Evolutionary conservation across 2,329 filamentous ascomycete species (phyloP), one percentile per base, ranked within the genome.

Genomic region (Pseudopyricularia cyperi): DNA sequence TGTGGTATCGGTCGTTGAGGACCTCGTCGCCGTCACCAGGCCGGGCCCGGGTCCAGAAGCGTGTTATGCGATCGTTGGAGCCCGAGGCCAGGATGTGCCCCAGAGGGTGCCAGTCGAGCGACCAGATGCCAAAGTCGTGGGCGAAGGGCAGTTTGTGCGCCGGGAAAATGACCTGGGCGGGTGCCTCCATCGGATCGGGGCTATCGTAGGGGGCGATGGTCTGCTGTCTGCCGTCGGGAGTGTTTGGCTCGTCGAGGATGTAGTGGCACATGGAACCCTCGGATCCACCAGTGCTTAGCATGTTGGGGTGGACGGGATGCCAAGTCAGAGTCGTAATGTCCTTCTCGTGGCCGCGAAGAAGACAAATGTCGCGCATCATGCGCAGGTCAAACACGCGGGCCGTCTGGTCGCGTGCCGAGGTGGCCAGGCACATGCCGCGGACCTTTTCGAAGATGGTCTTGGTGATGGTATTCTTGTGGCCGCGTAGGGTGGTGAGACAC

Each of bases 281-380:
- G 58, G 87, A 83, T 52, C 90, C 89, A 54, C 90, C 93, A 0
- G 91, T 96, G 52, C 87, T 93, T 33, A 98, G 79, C 42, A 98
- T 74, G 53, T 88, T 89, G 52, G 87, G 80, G 65, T 97, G 93
- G 51, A 95, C 80, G 1, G 93, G 93, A 67, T 98, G 93, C 89
- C 91, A 98, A 3, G 87, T 77, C 50, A 98, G 70, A 1, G 89
- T 94, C 12, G 89, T 91, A 55, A 98, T 88, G 58, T 96, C 93
- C 68, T 96, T 97, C 59, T 97, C 90, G 64, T 97, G 90, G 7
- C 93, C 93, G 59, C 91, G 87, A 22, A 98, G 78, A 47, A 97
- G 79, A 59, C 89, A 88, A 52, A 97, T 90, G 65, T 98, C 93
- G 56, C 93, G 86, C 93, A 98, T 97, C 86, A 95, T 95, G 48